These are phyloP conservation scores for Lepidopterella palustris DNA, from an alignment of 495 filamentous ascomycete genomes.

Conservation along the genomic window DNA sequence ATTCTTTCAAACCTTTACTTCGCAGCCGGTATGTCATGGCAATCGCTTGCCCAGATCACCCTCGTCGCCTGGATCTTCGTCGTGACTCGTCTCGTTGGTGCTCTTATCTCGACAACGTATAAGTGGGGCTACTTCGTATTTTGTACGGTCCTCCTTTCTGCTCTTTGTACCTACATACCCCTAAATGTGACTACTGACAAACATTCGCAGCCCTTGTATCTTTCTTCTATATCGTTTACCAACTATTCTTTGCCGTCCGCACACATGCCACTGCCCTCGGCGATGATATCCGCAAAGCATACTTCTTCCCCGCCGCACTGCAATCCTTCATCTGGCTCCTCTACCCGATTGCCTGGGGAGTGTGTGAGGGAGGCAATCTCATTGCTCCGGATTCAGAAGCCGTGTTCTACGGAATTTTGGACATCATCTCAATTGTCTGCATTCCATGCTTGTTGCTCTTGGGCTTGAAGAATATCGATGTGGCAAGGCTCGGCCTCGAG, in stretches of 20 bases:
- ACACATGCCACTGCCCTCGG: slow-evolving; percentile 50
- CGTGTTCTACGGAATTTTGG: slow-evolving; percentile 64
- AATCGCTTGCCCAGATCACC: slow-evolving; percentile 54
- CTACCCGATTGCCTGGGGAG: slow-evolving; percentile 65
- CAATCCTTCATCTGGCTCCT: slow-evolving; percentile 54
- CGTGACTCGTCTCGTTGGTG: slow-evolving; percentile 53
- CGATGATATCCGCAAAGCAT: slow-evolving; percentile 43
- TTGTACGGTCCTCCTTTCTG: slow-evolving; percentile 25
- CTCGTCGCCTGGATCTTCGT: slow-evolving; percentile 57
- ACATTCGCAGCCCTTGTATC: slow-evolving; percentile 40
- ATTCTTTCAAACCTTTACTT: slow-evolving; percentile 54
- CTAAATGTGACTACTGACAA: neutral
- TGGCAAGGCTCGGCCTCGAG: slow-evolving; percentile 42
- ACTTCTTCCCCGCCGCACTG: slow-evolving; percentile 45
- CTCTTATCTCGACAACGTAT: slow-evolving; percentile 49
- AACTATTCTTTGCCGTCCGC: slow-evolving; percentile 47
- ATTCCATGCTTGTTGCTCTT: slow-evolving; percentile 45
- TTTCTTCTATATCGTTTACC: slow-evolving; percentile 52
- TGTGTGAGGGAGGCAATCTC: slow-evolving; percentile 61
- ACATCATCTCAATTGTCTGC: slow-evolving; percentile 54
- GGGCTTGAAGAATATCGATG: slow-evolving; percentile 51
- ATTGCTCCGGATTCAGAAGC: slow-evolving; percentile 57
- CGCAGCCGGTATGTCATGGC: slow-evolving; percentile 55
- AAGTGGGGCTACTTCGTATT: slow-evolving; percentile 68
- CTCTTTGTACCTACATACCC: neutral